Evolutionary conservation across 768 basidiomycete species (phyloP), one percentile per base, ranked within the genome.

Genomic region (Boletus bicolor): DNA sequence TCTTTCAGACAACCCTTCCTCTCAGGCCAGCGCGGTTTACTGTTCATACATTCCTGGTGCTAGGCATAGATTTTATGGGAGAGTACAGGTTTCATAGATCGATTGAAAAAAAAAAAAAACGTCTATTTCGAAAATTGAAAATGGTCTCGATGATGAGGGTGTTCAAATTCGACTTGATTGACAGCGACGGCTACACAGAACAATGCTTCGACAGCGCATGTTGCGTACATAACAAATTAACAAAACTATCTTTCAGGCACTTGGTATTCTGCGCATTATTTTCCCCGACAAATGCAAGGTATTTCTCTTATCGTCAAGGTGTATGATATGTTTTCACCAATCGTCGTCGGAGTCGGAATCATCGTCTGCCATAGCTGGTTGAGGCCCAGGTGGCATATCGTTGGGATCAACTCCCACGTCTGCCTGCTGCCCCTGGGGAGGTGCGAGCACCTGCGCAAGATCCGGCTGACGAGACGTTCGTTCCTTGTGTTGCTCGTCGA

Each of bases 401-500:
- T 64, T 66, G 0, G 54, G 55, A 37, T 53, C 28, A 28, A 28
- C 28, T 1, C 56, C 56, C 3, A 17, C 41, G 11, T 45, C 12
- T 0, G n/a, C 8, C n/a, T 32, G 46, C 14, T 42, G 38, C 32
- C 4, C 28, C 28, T 41, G 38, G 5, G 54, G 63, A 12, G 55
- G 60, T 7, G 50, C 60, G 1, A 68, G 57, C 14, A 58, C 36
- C 24, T 53, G 53, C 14, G 55, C 56, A 39, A 62, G 50, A 8
- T 38, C 49, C 5, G 65, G 60, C 11, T 60, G 45, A 15, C 49
- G 49, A 36, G 58, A 51, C 15, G 24, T 8, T 1, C 71, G 69
- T 6, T 56, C 19, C 30, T 53, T 60, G 53, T 64, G 68, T 51
- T 81, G 80, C 53, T 82, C 77, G 48, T 81, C 79, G 28, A 82